These are phyloP conservation scores for Apiotrichum gamsii DNA, from an alignment of 1,284 basidiomycete genomes.

Conservation along the genomic window DNA sequence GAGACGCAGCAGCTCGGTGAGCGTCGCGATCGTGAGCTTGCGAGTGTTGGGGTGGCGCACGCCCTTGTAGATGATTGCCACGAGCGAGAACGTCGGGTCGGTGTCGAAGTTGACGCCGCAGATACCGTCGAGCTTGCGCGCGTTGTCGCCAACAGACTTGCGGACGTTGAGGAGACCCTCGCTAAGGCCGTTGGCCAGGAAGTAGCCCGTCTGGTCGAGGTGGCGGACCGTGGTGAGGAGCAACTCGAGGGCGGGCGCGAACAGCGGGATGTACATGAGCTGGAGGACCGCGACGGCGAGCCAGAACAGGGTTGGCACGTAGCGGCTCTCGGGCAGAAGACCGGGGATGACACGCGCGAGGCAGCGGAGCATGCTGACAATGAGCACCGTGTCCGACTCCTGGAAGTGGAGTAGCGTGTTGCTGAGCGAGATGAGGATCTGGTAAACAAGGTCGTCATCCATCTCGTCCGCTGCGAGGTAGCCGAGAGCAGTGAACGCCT, in stretches of 20 bases:
- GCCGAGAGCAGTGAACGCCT: constrained; percentile 80
- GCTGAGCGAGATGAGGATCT: constrained; percentile 49
- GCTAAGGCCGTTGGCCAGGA: constrained; percentile 45
- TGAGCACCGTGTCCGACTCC: constrained; percentile 47
- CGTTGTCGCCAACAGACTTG: constrained; percentile 59
- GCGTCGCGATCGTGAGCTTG: constrained; percentile 35
- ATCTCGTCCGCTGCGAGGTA: constrained; percentile 66
- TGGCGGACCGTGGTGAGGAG: constrained; percentile 50
- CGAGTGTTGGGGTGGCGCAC: constrained; percentile 62
- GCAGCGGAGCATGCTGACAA: constrained; percentile 80
- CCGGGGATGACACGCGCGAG: constrained; percentile 69
- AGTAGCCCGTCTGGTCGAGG: constrained; percentile 53
- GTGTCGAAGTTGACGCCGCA: constrained; percentile 70
- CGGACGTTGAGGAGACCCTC: constrained; percentile 62
- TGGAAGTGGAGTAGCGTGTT: constrained; percentile 47
- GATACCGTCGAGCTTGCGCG: constrained; percentile 65
- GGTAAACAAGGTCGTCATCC: constrained; percentile 51
- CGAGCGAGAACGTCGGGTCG: constrained; percentile 72
- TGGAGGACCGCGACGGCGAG: constrained; percentile 73
- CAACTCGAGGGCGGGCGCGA: constrained; percentile 60
- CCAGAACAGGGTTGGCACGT: constrained; percentile 73
- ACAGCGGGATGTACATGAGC: constrained; percentile 66
- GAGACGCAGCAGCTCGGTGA: constrained; percentile 50
- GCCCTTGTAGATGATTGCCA: constrained; percentile 78
- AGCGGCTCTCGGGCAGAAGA: constrained; percentile 62